Evolutionary conservation across 2,329 filamentous ascomycete species (phyloP).

Genomic region (Cercospora janseana): DNA sequence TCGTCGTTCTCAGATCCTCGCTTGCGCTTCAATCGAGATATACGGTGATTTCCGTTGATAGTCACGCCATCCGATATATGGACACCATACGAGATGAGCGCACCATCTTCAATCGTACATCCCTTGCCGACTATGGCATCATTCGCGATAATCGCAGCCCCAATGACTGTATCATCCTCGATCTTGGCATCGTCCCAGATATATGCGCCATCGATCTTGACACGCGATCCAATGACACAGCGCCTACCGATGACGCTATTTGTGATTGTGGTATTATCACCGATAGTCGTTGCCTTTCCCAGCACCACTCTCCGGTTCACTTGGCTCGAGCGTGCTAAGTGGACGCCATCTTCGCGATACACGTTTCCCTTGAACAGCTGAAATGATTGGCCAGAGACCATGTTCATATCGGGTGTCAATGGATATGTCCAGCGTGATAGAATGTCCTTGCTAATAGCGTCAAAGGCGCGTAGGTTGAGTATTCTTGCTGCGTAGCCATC

Average conservation of each 20-base stretch:
- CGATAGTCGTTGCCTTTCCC: slow-evolving; percentile 72
- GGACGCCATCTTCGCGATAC: slow-evolving; percentile 76
- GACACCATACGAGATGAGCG: slow-evolving; percentile 77
- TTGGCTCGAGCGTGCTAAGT: slow-evolving; percentile 68
- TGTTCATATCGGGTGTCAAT: slow-evolving; percentile 82
- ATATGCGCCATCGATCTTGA: slow-evolving; percentile 73
- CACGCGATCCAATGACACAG: slow-evolving; percentile 83
- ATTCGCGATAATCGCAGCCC: slow-evolving; percentile 73
- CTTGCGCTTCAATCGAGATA: slow-evolving; percentile 49
- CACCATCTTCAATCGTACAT: slow-evolving; percentile 67
- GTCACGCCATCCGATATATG: slow-evolving; percentile 62
- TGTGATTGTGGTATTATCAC: slow-evolving; percentile 65
- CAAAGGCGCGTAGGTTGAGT: slow-evolving; percentile 83
- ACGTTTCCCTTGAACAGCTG: slow-evolving; percentile 66
- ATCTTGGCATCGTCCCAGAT: slow-evolving; percentile 84
- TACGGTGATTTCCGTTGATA: slow-evolving; percentile 44
- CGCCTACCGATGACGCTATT: slow-evolving; percentile 79
- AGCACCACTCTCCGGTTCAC: slow-evolving; percentile 70
- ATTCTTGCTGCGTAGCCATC: slow-evolving; percentile 84
- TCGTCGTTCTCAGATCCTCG: slow-evolving; percentile 45
- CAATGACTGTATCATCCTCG: slow-evolving; percentile 69
- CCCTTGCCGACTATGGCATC: slow-evolving; percentile 68
- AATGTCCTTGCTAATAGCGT: slow-evolving; percentile 83
- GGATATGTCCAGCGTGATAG: slow-evolving; percentile 84
- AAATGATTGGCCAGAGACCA: slow-evolving; percentile 75